phyloP scores from a whole-genome alignment of 2,329 filamentous ascomycete species.

The Passalora sequoiae region DNA sequence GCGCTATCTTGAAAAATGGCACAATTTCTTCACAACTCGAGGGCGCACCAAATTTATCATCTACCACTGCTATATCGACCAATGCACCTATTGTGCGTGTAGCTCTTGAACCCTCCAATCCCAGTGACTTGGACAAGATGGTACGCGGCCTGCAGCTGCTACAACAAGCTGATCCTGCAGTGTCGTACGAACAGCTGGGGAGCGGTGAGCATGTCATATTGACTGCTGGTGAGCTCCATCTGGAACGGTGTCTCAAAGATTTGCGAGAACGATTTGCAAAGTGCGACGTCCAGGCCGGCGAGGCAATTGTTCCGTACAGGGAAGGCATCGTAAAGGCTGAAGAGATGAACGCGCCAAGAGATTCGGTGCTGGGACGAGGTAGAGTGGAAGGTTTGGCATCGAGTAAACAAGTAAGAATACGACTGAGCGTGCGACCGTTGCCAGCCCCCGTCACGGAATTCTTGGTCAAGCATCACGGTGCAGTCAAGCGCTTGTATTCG shows the following conservation, averaged over 20 bases:
- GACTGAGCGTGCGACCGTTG: slow-evolving; percentile 71
- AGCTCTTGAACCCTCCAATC: slow-evolving; percentile 87
- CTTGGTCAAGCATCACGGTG: slow-evolving; percentile 69
- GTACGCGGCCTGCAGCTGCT: slow-evolving; percentile 79
- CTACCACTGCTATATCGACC: slow-evolving; percentile 71
- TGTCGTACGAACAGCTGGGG: slow-evolving; percentile 86
- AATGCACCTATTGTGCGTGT: slow-evolving; percentile 80
- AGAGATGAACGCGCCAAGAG: slow-evolving; percentile 85
- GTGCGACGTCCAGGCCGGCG: slow-evolving; percentile 90
- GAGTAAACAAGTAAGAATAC: slow-evolving; percentile 79
- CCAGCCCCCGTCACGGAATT: slow-evolving; percentile 78
- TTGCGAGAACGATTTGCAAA: slow-evolving; percentile 85
- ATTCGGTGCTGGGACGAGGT: slow-evolving; percentile 81
- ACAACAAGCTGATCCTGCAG: slow-evolving; percentile 92
- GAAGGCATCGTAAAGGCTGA: slow-evolving; percentile 79
- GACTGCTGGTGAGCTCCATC: slow-evolving; percentile 88
- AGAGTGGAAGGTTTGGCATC: slow-evolving; percentile 69
- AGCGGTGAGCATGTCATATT: slow-evolving; percentile 93
- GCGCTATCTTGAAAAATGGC: slow-evolving; percentile 90
- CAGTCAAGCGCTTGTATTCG: slow-evolving; percentile 73
- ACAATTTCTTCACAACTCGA: slow-evolving; percentile 84
- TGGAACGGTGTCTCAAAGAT: slow-evolving; percentile 91
- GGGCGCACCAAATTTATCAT: slow-evolving; percentile 84
- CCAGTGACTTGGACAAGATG: slow-evolving; percentile 90
- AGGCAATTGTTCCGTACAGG: slow-evolving; percentile 90